Base-by-base conservation (phyloP, 1,139 yeast species). In the Dujonia santamariae region DNA sequence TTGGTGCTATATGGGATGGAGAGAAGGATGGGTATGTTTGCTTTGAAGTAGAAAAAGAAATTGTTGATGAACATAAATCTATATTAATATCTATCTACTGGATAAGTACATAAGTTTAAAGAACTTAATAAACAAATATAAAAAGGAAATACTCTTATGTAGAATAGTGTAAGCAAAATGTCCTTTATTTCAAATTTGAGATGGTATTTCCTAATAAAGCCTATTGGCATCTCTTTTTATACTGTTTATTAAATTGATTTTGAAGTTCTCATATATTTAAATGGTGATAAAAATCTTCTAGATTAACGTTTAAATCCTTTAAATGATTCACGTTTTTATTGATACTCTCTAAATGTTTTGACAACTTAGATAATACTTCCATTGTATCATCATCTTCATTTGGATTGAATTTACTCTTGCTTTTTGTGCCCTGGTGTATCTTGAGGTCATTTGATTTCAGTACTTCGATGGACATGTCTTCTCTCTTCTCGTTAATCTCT, bases 1-100 rank as follows among this genome's bases (percentile, higher is more conserved):
- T 64, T 37, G 66, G 62, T 7, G 66, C 71, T 1, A 54, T 57
- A 2, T 68, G 75, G 74, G 72, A 67, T 32, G 35, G 49, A 4
- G 53, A 50, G 7, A 61, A 50, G 35, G 74, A 67, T 43, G 74
- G 74, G 1, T 63, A 56, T 36, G 14, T 19, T 16, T 15, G 28
- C 4, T 35, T 63, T 12, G 47, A 50, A 27, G 32, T 52, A 3
- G 46, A 37, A n/a, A n/a, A 14, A 12, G 32, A 24, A 22, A 19
- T 11, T 19, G 30, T 11, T 11, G 30, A 27, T 17, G 7, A 12
- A 11, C 26, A 22, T 22, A 30, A 27, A 12, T 30, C 21, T 11
- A 18, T 34, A 11, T 19, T 61, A 33, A 39, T 63, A n/a, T 46
- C 64, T 11, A 46, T 62, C 9, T 61, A 53, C 38, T 63, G 68